phyloP scores from a whole-genome alignment of 139 green algal genomes.

The Micromonas commoda region DNA sequence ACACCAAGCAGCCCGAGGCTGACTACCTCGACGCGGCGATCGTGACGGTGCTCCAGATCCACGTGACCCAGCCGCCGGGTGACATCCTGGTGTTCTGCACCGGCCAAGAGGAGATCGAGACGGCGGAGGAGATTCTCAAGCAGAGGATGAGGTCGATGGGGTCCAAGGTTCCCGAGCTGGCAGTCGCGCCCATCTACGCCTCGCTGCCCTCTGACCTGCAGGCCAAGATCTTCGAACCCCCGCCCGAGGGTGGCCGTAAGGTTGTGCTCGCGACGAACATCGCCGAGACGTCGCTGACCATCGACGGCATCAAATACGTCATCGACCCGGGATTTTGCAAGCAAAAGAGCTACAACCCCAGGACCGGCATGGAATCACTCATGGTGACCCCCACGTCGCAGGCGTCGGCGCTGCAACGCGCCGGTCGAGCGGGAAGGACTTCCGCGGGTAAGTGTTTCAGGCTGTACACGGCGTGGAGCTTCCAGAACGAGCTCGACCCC shows the following conservation, averaged over 20 bases:
- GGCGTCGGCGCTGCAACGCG: conserved; percentile 73
- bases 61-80: conserved; percentile 72
- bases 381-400: conserved; percentile 86
- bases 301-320: conserved; percentile 94
- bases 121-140: conserved; percentile 73
- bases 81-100: conserved; percentile 99
- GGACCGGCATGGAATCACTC: conserved; percentile 95
- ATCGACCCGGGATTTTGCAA: conserved; percentile 89
- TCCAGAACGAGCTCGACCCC: conserved; percentile 51
- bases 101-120: conserved; percentile 90
- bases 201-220: conserved; percentile 68
- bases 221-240: conserved; percentile 95
- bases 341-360: conserved; percentile 95
- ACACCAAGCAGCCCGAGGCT: conserved; percentile 81
- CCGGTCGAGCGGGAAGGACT: conserved; percentile 80
- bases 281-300: conserved; percentile 91
- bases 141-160: conserved; percentile 67
- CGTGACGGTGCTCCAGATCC: conserved; percentile 92
- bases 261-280: conserved; percentile 95
- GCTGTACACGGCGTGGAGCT: conserved; percentile 85
- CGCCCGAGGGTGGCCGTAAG: conserved; percentile 80
- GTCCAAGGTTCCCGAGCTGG: conserved; percentile 54
- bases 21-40: conserved; percentile 98
- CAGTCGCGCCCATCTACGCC: conserved; percentile 94
- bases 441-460: conserved; percentile 83